A percentile compares a stretch with the other conserved stretches of the same genome.
Evolutionary conservation across 257 asterid species (phyloP).

Genomic region (Nicotiana tabacum): DNA sequence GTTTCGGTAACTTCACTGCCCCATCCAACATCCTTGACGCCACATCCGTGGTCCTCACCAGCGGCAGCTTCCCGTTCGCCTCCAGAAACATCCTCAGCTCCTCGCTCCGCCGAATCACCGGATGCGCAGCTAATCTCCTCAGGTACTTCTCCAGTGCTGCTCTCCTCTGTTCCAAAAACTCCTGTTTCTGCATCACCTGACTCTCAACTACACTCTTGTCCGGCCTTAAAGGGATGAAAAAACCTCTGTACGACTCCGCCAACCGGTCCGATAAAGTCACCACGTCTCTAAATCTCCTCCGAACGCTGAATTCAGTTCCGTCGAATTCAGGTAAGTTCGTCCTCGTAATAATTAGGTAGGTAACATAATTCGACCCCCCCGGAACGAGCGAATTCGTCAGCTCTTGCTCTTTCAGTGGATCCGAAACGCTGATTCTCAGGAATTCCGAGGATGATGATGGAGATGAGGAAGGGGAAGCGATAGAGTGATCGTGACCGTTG

Average conservation of each 20-base stretch:
- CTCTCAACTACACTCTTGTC: constrained; percentile 95
- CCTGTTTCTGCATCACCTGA: constrained; percentile 87
- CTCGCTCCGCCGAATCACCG: constrained; percentile 63
- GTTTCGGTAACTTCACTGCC: constrained; percentile 55
- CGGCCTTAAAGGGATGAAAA: constrained; percentile 79
- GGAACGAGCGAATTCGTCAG: constrained; percentile 63
- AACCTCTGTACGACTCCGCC: constrained; percentile 69
- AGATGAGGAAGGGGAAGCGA: constrained; percentile 22
- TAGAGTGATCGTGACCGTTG: constrained; percentile 47
- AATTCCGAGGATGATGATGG: constrained; percentile 37
- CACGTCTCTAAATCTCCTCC: constrained; percentile 87
- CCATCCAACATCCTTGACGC: constrained; percentile 67
- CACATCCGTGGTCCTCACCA: constrained; percentile 49
- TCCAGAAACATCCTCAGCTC: constrained; percentile 64
- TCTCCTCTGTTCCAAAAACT: constrained; percentile 88
- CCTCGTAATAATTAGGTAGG: constrained; percentile 76
- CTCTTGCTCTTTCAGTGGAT: constrained; percentile 82
- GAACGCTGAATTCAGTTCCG: constrained; percentile 72
- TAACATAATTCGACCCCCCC: constrained; percentile 46
- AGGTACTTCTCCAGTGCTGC: constrained; percentile 79
- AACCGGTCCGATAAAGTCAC: constrained; percentile 74
- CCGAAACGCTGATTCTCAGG: constrained; percentile 63
- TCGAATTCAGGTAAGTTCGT: constrained; percentile 59
- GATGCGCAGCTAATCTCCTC: constrained; percentile 64
- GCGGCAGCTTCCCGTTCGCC: constrained; percentile 44